Evolutionary conservation across 2,329 filamentous ascomycete genomes (phyloP).

Genomic region (Trichoderma atroviride): DNA sequence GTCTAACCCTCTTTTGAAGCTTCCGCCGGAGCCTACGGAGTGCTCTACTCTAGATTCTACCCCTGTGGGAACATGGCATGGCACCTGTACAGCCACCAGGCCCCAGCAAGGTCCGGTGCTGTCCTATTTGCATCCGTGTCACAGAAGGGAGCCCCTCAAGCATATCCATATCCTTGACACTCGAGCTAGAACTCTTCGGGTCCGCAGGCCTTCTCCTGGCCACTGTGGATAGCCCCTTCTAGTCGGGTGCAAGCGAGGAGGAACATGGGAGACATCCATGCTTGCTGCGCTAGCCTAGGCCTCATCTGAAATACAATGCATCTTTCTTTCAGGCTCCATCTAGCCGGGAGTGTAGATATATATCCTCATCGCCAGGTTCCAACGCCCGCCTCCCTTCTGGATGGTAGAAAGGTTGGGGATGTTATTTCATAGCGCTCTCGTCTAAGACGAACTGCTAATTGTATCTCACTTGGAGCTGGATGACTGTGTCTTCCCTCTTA

Average conservation of each 20-base stretch:
- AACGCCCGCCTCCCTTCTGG: slow-evolving; percentile 10
- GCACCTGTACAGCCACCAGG: slow-evolving; percentile 12
- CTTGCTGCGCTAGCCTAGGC: slow-evolving; percentile 17
- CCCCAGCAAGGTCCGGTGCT: slow-evolving; percentile 2
- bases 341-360: slow-evolving; percentile 21
- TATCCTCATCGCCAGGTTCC: slow-evolving; percentile 22
- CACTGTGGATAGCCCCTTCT: slow-evolving; percentile 19
- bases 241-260: slow-evolving; percentile 25
- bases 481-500: slow-evolving; percentile 21
- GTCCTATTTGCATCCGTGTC: slow-evolving; percentile 26
- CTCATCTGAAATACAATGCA: slow-evolving; percentile 19
- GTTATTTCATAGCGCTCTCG: slow-evolving; percentile 7
- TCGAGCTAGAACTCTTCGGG: slow-evolving; percentile 22
- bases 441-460: not conserved
- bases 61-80: not conserved
- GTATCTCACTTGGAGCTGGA: slow-evolving; percentile 13
- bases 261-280: slow-evolving; percentile 17
- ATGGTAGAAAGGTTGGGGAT: slow-evolving; percentile 5
- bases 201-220: slow-evolving; percentile 21
- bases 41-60: slow-evolving; percentile 2
- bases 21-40: slow-evolving; percentile 19
- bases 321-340: slow-evolving; percentile 20
- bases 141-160: slow-evolving; percentile 30
- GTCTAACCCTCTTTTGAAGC: slow-evolving; percentile 22
- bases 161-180: slow-evolving; percentile 28